phyloP scores from a whole-genome alignment of 2,329 filamentous ascomycete genomes.

The Aspergillus sp. region DNA sequence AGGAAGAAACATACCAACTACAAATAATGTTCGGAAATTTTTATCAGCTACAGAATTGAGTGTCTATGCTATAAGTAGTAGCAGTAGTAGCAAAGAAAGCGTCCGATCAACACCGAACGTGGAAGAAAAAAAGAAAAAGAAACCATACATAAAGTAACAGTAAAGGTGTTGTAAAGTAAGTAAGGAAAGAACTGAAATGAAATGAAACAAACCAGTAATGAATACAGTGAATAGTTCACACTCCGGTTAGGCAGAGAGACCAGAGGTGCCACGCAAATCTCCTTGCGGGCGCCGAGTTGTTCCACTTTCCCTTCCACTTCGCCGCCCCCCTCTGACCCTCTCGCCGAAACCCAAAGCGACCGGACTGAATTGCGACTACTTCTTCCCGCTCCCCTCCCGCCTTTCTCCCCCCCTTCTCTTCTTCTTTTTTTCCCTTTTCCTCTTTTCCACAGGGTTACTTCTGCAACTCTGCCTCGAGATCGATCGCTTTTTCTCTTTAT shows the following conservation, averaged over 20 bases:
- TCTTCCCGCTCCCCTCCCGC: conserved; percentile 18
- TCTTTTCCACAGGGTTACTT: conserved; percentile 26
- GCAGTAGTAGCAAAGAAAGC: too few species aligned
- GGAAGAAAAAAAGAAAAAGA: not conserved
- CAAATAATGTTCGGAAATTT: not conserved
- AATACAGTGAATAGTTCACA: not conserved
- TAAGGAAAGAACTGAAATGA: too few species aligned
- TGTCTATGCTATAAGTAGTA: too few species aligned
- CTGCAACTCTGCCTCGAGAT: conserved; percentile 33
- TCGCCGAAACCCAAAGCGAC: conserved; percentile 9
- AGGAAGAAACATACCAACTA: not conserved
- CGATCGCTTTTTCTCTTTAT: conserved; percentile 35
- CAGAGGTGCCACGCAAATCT: not conserved
- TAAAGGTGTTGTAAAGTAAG: too few species aligned
- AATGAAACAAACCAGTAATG: not conserved
- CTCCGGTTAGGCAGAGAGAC: not conserved
- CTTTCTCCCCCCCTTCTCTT: conserved; percentile 12
- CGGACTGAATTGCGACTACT: conserved; percentile 1
- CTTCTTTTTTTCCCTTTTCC: conserved; percentile 15
- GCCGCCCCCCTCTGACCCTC: conserved; percentile 10
- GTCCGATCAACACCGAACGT: not conserved
- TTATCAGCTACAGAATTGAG: too few species aligned
- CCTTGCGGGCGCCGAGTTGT: conserved; percentile 18
- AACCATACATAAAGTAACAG: too few species aligned
- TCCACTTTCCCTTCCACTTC: conserved; percentile 7